These are phyloP conservation scores for Rosa hybrid DNA, from an alignment of 331 rosid genomes.

Conservation along the genomic window DNA sequence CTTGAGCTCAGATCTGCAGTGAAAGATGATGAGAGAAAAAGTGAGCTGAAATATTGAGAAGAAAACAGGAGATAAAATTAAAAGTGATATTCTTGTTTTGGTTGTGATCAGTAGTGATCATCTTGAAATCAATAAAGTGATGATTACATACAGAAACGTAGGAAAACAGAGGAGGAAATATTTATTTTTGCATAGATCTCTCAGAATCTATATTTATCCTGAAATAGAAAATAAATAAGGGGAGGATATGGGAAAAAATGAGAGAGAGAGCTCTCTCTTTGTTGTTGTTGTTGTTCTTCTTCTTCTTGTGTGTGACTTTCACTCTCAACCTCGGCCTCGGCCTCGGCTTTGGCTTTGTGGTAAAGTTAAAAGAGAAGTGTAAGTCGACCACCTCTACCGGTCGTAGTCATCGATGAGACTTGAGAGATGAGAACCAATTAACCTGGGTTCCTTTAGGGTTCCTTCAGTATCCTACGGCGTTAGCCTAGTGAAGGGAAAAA, in stretches of 20 bases:
- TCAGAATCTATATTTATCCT: constrained; percentile 35
- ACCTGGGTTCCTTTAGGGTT: constrained; percentile 12
- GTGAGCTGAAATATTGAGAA: not conserved
- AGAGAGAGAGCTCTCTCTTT: not conserved
- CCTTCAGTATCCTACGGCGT: constrained; percentile 32
- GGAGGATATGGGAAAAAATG: constrained; percentile 1
- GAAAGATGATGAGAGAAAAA: not conserved
- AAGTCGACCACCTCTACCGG: not conserved
- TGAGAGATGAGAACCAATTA: not conserved
- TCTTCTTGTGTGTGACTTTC: not conserved
- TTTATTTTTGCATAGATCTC: constrained; percentile 35
- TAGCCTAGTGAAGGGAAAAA: constrained; percentile 26
- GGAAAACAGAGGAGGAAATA: constrained; percentile 11
- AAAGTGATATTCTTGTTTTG: constrained; percentile 1
- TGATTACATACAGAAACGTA: constrained; percentile 31
- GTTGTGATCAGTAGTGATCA: constrained; percentile 11
- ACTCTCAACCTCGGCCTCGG: too few relatives aligned
- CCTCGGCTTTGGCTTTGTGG: not conserved
- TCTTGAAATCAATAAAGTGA: constrained; percentile 39
- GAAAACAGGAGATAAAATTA: not conserved
- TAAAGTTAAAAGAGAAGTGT: not conserved
- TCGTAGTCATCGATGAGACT: not conserved
- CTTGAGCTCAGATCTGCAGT: constrained; percentile 40
- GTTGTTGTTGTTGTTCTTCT: not conserved
- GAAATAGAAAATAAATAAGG: constrained; percentile 18